Evolutionary conservation across 1,139 yeast species (phyloP).

Genomic region (Blastobotrys proliferans): DNA sequence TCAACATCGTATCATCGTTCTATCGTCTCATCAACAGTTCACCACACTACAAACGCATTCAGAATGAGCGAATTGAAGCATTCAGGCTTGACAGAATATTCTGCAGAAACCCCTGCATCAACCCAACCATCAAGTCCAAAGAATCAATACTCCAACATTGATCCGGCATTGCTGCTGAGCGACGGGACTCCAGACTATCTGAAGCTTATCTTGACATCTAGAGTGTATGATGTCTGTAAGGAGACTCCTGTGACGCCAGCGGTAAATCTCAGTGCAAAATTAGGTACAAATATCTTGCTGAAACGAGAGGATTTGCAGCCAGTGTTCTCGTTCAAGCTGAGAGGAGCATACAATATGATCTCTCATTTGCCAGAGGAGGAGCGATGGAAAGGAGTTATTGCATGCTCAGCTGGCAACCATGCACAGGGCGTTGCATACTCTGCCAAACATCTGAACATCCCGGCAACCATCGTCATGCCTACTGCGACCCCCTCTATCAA

Average conservation of each 20-base stretch:
- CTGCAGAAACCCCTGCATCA: constrained; percentile 17
- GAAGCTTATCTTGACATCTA: constrained; percentile 79
- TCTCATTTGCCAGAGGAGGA: constrained; percentile 71
- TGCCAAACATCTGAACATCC: constrained; percentile 76
- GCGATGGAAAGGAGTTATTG: constrained; percentile 84
- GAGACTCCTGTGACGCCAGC: constrained; percentile 86
- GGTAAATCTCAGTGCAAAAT: constrained; percentile 64
- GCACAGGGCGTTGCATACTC: constrained; percentile 98
- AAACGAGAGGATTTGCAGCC: constrained; percentile 94
- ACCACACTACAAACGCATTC: too few species aligned
- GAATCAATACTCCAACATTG: constrained; percentile 17
- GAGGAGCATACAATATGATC: constrained; percentile 98
- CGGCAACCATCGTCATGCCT: constrained; percentile 98
- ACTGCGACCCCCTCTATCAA: constrained; percentile 94
- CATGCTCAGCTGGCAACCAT: constrained; percentile 98
- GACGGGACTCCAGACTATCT: constrained; percentile 77
- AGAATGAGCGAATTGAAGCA: constrained; percentile 14
- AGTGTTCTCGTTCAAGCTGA: constrained; percentile 88
- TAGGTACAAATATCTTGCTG: constrained; percentile 66
- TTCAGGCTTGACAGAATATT: constrained; percentile 21
- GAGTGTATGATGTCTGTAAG: constrained; percentile 90
- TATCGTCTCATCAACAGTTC: too few species aligned
- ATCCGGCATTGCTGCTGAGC: constrained; percentile 25
- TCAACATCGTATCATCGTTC: too few species aligned
- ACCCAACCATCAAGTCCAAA: constrained; percentile 8